phyloP scores from a whole-genome alignment of 2,329 filamentous ascomycete genomes.

The Sclerotinia glacialis region DNA sequence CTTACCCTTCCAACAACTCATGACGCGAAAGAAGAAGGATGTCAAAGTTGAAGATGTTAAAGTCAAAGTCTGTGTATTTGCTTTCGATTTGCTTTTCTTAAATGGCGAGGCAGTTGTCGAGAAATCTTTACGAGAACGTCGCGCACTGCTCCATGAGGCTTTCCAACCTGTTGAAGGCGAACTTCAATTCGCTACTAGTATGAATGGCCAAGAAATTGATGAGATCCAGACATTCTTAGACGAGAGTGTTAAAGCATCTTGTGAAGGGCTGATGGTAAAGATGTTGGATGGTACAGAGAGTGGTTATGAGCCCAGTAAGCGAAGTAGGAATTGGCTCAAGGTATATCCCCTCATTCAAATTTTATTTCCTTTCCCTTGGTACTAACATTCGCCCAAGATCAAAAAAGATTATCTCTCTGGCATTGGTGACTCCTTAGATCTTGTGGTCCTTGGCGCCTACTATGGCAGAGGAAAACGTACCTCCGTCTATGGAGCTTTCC shows the following conservation, averaged over 20 bases:
- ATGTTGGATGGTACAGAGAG: slow-evolving; percentile 94
- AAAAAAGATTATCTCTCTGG: slow-evolving; percentile 98
- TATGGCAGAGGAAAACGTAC: slow-evolving; percentile 93
- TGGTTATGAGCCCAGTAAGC: slow-evolving; percentile 92
- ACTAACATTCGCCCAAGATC: slow-evolving; percentile 54
- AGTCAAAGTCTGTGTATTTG: slow-evolving; percentile 95
- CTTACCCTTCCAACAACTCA: slow-evolving; percentile 92
- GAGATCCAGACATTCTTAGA: slow-evolving; percentile 92
- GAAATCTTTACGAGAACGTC: slow-evolving; percentile 79
- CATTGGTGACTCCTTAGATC: slow-evolving; percentile 90
- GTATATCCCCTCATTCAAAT: slow-evolving; percentile 45
- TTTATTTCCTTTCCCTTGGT: background rate
- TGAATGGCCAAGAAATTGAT: slow-evolving; percentile 84
- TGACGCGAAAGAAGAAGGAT: slow-evolving; percentile 97
- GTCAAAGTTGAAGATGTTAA: slow-evolving; percentile 94
- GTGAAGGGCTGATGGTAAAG: slow-evolving; percentile 98
- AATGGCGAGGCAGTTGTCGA: slow-evolving; percentile 89
- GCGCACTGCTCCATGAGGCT: slow-evolving; percentile 68
- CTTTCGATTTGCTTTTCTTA: slow-evolving; percentile 89
- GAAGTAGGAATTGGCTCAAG: slow-evolving; percentile 98
- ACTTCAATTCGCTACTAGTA: slow-evolving; percentile 83
- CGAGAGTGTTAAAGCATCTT: slow-evolving; percentile 91
- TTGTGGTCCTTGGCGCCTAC: slow-evolving; percentile 94
- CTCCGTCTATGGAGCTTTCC: slow-evolving; percentile 90
- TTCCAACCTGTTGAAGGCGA: slow-evolving; percentile 83